A percentile compares a stretch with the other conserved stretches of the same genome.
Conservation (phyloP, 2,329 filamentous ascomycete genomes). For the Raffaelea deltoideospora region DNA sequence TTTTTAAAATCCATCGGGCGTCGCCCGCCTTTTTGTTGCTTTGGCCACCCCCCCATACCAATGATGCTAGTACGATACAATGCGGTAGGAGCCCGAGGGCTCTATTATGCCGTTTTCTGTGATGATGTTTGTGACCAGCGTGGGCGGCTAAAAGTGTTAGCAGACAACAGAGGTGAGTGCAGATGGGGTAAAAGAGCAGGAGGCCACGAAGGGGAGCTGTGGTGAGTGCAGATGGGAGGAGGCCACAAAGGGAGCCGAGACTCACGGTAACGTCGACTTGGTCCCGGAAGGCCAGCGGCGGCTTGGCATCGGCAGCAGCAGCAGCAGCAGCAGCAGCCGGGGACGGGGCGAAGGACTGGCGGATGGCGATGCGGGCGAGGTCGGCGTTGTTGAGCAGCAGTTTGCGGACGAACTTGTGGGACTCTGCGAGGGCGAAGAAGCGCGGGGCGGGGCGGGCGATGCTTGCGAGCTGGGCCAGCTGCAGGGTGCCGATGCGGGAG, state of each 20-base stretch:
- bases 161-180: not conserved
- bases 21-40: not conserved
- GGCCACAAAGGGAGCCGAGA: slow-evolving; percentile 2
- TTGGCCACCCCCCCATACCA: not conserved
- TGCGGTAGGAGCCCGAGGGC: slow-evolving; percentile 6
- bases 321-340: slow-evolving; percentile 20
- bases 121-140: slow-evolving; percentile 56
- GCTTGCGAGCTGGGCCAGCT: slow-evolving; percentile 70
- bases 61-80: slow-evolving; percentile 8
- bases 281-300: slow-evolving; percentile 25
- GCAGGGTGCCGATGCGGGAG: slow-evolving; percentile 70
- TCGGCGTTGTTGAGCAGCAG: slow-evolving; percentile 74
- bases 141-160: slow-evolving; percentile 39
- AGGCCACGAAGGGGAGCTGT: not conserved
- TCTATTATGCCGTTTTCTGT: slow-evolving; percentile 53
- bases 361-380: slow-evolving; percentile 44
- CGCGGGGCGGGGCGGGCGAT: slow-evolving; percentile 34
- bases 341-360: slow-evolving; percentile 68
- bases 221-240: no score
- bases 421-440: slow-evolving; percentile 86
- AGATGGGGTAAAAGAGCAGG: not conserved
- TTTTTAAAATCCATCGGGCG: no score
- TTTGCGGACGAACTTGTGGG: slow-evolving; percentile 87
- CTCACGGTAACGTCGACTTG: slow-evolving; percentile 58
- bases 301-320: slow-evolving; percentile 8